phyloP scores from a whole-genome alignment of 75 land plant species.

The Gnetum montanum region DNA sequence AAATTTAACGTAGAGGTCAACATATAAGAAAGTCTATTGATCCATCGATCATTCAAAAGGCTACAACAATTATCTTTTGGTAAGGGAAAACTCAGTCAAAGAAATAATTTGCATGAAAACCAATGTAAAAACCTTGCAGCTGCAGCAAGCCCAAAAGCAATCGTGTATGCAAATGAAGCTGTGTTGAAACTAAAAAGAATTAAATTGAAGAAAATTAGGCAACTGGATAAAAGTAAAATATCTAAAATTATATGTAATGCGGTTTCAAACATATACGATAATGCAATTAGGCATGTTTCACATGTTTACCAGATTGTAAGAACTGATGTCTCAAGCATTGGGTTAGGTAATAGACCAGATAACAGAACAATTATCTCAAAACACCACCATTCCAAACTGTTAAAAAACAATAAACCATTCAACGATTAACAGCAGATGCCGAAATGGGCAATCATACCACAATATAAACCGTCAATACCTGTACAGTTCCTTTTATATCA shows the following conservation, averaged over 20 bases:
- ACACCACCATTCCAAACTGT: slow-evolving; percentile 69
- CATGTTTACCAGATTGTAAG: slow-evolving; percentile 36
- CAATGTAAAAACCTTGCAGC: slow-evolving; percentile 31
- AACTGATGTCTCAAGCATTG: slow-evolving; percentile 55
- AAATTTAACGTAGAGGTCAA: too few species aligned
- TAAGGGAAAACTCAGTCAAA: too few species aligned
- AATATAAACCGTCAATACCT: too few species aligned
- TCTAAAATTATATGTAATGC: too few species aligned
- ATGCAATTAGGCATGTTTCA: not conserved
- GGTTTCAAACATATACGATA: slow-evolving; percentile 23
- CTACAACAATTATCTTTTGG: too few species aligned
- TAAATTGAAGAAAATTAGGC: not conserved
- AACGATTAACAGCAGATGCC: not conserved
- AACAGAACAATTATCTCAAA: slow-evolving; percentile 53
- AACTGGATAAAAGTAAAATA: too few species aligned
- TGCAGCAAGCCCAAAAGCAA: slow-evolving; percentile 46
- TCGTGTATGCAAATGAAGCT: slow-evolving; percentile 22
- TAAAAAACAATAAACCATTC: not conserved
- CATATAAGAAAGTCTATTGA: too few species aligned
- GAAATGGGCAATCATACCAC: too few species aligned
- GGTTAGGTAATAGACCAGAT: slow-evolving; percentile 78
- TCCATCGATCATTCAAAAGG: too few species aligned
- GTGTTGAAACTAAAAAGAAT: slow-evolving; percentile 29
- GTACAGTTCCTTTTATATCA: too few species aligned
- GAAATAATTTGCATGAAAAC: too few species aligned